Evolutionary conservation across 805 yeast species (phyloP).

Genomic region (Scheffersomyces ergatensis): DNA sequence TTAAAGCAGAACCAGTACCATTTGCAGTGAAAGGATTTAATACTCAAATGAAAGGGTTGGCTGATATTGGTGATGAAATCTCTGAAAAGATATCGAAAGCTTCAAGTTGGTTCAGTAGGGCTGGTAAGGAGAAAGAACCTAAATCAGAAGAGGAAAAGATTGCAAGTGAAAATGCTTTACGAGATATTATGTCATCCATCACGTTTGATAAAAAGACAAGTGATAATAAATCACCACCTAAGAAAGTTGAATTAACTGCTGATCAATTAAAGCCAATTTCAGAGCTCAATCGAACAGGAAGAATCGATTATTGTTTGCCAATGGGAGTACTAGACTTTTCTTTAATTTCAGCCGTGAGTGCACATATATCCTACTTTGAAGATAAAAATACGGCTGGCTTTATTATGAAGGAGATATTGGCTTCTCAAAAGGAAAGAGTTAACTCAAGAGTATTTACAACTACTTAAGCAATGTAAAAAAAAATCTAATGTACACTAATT

Average conservation of each 20-base stretch:
- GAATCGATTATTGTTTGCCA: conserved; percentile 79
- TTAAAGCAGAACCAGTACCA: conserved; percentile 58
- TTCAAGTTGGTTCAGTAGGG: conserved; percentile 30
- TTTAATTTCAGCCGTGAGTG: conserved; percentile 74
- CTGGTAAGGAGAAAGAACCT: conserved; percentile 2
- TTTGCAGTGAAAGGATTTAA: conserved; percentile 53
- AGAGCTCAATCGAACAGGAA: conserved; percentile 63
- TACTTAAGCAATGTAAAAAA: conserved; percentile 4
- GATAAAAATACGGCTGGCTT: conserved; percentile 83
- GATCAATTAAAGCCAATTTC: conserved; percentile 34
- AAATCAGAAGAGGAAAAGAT: not conserved
- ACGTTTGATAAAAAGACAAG: conserved; percentile 14
- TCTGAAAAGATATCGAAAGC: conserved; percentile 34
- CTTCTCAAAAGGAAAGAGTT: conserved; percentile 17
- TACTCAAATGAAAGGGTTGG: conserved; percentile 43
- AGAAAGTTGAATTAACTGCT: conserved; percentile 23
- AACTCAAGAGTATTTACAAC: conserved; percentile 24
- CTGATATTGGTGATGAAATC: conserved; percentile 36
- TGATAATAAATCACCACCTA: conserved; percentile 14
- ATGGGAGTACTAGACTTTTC: conserved; percentile 80
- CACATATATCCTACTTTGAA: conserved; percentile 87
- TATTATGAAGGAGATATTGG: conserved; percentile 56
- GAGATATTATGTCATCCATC: conserved; percentile 35
- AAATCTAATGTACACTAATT: not conserved
- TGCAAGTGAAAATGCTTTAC: conserved; percentile 35